These are phyloP conservation scores for Fraxinus paxiana DNA, from an alignment of 305 asterid species.

Conservation along the genomic window DNA sequence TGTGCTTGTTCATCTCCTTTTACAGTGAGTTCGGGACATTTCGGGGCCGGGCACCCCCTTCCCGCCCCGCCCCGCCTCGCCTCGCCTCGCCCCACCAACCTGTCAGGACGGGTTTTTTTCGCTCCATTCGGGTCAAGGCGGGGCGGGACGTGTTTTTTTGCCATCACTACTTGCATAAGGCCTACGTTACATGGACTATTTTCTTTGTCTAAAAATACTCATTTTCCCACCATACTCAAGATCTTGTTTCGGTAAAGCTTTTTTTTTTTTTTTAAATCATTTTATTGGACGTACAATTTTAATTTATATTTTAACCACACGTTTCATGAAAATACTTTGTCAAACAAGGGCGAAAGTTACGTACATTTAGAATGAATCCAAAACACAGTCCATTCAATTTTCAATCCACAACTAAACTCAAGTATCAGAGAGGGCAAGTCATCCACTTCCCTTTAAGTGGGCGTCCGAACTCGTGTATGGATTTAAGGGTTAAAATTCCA, in stretches of 20 bases:
- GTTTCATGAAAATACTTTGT: neutral
- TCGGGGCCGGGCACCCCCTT: too few relatives aligned
- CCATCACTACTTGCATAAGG: neutral
- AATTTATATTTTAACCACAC: too few relatives aligned
- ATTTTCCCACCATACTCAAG: neutral
- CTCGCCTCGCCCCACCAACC: too few relatives aligned
- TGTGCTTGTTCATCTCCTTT: too few relatives aligned
- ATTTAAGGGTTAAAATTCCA: too few relatives aligned
- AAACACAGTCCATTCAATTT: neutral
- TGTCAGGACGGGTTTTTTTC: too few relatives aligned
- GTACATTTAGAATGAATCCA: neutral
- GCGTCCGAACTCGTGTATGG: neutral
- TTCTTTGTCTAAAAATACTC: neutral
- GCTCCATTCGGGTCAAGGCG: too few relatives aligned
- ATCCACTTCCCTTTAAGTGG: neutral
- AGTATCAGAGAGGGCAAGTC: neutral
- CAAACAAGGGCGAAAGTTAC: neutral
- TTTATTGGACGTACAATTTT: neutral
- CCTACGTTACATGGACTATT: neutral
- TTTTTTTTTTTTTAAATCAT: too few relatives aligned
- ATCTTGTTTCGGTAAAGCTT: neutral
- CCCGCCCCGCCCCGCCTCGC: too few relatives aligned
- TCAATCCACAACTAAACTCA: neutral
- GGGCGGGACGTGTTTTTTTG: too few relatives aligned
- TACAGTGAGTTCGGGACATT: too few relatives aligned